phyloP scores from a whole-genome alignment of 2,329 filamentous ascomycete species.

The Fusarium bulbicola region DNA sequence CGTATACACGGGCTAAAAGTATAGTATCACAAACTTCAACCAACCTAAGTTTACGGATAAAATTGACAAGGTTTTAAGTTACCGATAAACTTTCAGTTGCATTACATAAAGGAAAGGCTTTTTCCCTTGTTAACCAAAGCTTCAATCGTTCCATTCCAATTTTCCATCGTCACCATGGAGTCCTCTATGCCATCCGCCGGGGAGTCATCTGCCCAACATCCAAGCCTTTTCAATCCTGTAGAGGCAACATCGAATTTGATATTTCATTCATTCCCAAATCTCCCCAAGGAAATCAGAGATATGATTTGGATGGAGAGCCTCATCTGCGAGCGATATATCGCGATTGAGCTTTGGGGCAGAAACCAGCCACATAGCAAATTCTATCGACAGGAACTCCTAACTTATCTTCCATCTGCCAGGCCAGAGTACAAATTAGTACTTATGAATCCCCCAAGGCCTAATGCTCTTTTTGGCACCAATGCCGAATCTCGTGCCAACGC shows the following conservation, averaged over 20 bases:
- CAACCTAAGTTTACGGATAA: background rate
- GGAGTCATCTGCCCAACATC: too few species aligned
- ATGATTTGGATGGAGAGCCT: background rate
- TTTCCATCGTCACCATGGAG: background rate
- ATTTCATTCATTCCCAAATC: background rate
- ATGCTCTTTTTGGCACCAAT: background rate
- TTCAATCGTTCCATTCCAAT: too few species aligned
- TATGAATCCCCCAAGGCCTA: background rate
- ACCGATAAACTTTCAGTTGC: background rate
- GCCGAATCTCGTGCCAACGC: background rate
- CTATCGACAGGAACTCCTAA: accelerated
- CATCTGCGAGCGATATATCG: background rate
- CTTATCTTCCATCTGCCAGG: accelerated
- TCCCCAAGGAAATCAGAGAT: background rate
- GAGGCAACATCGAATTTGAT: background rate
- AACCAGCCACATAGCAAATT: accelerated
- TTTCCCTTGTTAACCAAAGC: accelerated
- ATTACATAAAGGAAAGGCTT: too few species aligned
- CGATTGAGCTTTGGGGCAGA: background rate
- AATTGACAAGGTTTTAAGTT: background rate
- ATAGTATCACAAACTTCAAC: background rate
- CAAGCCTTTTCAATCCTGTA: background rate
- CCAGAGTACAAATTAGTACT: background rate
- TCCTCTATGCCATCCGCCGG: background rate
- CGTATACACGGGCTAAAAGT: too few species aligned